These are phyloP conservation scores for Ceratocystis destructans DNA, from an alignment of 2,329 filamentous ascomycete genomes.

Conservation along the genomic window DNA sequence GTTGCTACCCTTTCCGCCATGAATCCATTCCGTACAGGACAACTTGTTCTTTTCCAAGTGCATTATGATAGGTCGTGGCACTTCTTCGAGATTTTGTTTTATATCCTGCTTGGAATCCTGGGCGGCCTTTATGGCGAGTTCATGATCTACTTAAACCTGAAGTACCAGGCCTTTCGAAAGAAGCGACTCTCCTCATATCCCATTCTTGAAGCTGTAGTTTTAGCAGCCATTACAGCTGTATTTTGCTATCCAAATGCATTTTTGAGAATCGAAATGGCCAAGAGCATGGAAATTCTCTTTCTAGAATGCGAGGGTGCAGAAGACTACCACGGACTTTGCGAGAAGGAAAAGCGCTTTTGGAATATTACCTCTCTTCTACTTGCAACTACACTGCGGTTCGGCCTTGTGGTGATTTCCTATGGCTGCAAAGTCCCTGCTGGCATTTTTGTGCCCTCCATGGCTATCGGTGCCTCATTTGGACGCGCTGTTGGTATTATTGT, in stretches of 20 bases:
- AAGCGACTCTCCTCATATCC: slow-evolving; percentile 77
- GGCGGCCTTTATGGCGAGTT: slow-evolving; percentile 91
- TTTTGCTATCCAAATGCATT: slow-evolving; percentile 98
- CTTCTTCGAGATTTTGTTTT: slow-evolving; percentile 91
- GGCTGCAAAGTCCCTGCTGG: slow-evolving; percentile 96
- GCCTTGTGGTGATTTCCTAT: slow-evolving; percentile 89
- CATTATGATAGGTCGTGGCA: slow-evolving; percentile 94
- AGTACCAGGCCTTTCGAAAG: slow-evolving; percentile 83
- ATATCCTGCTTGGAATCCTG: slow-evolving; percentile 79
- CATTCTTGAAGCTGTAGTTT: slow-evolving; percentile 69
- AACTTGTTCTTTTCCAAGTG: slow-evolving; percentile 98
- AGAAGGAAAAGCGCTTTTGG: slow-evolving; percentile 56
- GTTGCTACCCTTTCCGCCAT: slow-evolving; percentile 86
- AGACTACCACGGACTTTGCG: slow-evolving; percentile 82
- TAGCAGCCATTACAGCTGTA: slow-evolving; percentile 72
- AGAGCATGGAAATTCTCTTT: slow-evolving; percentile 98
- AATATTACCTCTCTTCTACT: slow-evolving; percentile 67
- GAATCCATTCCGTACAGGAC: slow-evolving; percentile 94
- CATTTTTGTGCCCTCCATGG: slow-evolving; percentile 98
- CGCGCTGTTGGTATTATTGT: slow-evolving; percentile 90
- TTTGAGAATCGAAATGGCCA: slow-evolving; percentile 92
- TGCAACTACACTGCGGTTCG: slow-evolving; percentile 66
- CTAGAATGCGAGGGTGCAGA: slow-evolving; percentile 80
- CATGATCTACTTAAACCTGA: slow-evolving; percentile 94
- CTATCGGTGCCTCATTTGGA: slow-evolving; percentile 86